A percentile compares a stretch with the other conserved stretches of the same genome.
phyloP scores from a whole-genome alignment of 176 grass and related monocot species.

The Miscanthus lutarioriparius region DNA sequence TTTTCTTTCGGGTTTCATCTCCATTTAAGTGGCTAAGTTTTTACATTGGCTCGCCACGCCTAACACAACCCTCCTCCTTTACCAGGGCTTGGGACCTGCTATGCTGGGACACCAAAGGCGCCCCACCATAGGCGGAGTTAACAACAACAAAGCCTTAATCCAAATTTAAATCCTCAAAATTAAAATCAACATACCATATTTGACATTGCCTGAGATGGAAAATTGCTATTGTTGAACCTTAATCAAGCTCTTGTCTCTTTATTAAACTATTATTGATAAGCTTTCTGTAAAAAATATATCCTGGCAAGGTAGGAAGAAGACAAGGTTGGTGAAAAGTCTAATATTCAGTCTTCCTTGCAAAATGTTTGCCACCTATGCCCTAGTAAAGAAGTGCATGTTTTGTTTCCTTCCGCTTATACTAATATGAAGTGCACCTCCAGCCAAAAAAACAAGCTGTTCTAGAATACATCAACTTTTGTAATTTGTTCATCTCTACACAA shows the following conservation, averaged over 20 bases:
- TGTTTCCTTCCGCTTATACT: background rate
- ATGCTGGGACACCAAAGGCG: no score
- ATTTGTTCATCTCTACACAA: background rate
- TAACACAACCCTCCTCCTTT: no score
- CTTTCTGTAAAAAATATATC: conserved; percentile 7
- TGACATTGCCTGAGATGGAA: background rate
- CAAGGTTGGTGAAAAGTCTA: background rate
- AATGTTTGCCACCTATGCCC: conserved; percentile 21
- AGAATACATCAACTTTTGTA: background rate
- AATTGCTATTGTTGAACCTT: background rate
- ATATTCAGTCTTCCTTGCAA: background rate
- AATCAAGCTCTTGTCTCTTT: background rate
- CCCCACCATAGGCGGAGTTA: no score
- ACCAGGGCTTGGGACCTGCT: no score
- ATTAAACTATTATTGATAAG: background rate
- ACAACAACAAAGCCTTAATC: no score
- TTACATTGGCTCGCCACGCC: no score
- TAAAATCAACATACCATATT: conserved; percentile 20
- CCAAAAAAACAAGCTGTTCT: background rate
- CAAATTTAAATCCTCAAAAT: conserved; percentile 24
- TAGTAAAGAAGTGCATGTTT: background rate
- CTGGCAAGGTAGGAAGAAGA: background rate
- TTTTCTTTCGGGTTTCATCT: no score
- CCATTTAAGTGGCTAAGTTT: no score
- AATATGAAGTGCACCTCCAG: background rate